Base-by-base conservation (phyloP, 2,329 filamentous ascomycete genomes). In the Emergomyces pasteurianus region DNA sequence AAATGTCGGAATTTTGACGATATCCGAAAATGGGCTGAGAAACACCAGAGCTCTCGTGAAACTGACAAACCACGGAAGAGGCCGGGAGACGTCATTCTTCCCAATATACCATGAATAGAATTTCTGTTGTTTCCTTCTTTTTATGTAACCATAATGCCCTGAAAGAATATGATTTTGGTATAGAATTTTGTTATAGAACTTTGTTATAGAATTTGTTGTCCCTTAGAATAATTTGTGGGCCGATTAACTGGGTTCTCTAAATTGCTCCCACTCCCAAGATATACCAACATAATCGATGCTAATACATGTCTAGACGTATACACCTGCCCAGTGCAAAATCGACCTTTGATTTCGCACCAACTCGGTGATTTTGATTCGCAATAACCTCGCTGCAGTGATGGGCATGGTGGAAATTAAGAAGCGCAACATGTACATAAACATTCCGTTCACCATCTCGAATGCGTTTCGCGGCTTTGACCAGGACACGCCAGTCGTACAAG, bases 1-100 rank as follows among this genome's bases (percentile, higher is more conserved):
- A 75, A 74, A 55, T 86, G 84, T 69, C 79, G 81, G 40, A 82
- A 84, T 67, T 84, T 80, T 58, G 80, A 83, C 1, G 77, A 73
- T 1, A 71, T 85, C 4, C 70, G 78, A 34, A 63, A 71, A 18
- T 86, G 82, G 82, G 83, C 83, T 1, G 76, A 82, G 62, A 70
- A 69, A 36, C 49, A n/a, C 26, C 74, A 80, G 68, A 40, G 6
- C 14, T 42, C 28, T 2, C 9, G 1, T 31, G 16, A 55, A 18
- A 55, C 9, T 9, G 23, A 58, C 42, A 50, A 59, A n/a, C 52
- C 58, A 4, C 31, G 61, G 38, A 54, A 21, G 50, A 42, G 59
- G 40, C 52, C 49, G n/a, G 61, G 49, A 31, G 63, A 62, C 50
- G 23, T 59, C 14, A 23, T 58, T 2, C 50, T 64, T 55, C 40